phyloP scores from a whole-genome alignment of 2,329 filamentous ascomycete species.

The Microsporum canis region DNA sequence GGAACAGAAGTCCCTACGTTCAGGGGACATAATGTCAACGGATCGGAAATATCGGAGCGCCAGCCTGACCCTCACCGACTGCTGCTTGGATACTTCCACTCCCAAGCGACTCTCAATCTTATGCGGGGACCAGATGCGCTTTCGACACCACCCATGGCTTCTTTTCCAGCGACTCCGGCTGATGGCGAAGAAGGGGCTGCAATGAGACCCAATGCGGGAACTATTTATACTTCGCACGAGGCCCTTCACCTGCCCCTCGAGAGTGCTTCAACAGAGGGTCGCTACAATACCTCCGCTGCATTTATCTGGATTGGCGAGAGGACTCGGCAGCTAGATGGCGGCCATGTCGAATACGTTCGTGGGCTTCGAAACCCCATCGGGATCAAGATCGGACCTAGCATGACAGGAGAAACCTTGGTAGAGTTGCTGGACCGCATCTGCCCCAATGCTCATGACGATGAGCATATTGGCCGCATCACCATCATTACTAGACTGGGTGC shows the following conservation, averaged over 20 bases:
- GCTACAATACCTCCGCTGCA: neutral
- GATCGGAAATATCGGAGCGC: neutral
- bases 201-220: neutral
- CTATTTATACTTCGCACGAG: neutral
- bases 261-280: neutral
- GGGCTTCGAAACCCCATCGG: neutral
- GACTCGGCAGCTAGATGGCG: neutral
- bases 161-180: neutral
- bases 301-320: neutral
- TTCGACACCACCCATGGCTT: neutral
- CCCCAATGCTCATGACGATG: neutral
- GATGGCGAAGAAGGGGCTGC: neutral
- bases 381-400: neutral
- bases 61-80: neutral
- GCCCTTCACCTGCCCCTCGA: neutral
- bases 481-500: conserved; percentile 3
- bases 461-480: neutral
- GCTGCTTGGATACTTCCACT: neutral
- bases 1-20: neutral
- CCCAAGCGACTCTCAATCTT: neutral
- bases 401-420: neutral
- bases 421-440: neutral
- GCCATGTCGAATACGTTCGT: neutral
- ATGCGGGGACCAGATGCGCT: neutral
- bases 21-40: neutral